Conservation (phyloP, 495 filamentous ascomycete species). For the Aspergillus carlsbadensis region DNA sequence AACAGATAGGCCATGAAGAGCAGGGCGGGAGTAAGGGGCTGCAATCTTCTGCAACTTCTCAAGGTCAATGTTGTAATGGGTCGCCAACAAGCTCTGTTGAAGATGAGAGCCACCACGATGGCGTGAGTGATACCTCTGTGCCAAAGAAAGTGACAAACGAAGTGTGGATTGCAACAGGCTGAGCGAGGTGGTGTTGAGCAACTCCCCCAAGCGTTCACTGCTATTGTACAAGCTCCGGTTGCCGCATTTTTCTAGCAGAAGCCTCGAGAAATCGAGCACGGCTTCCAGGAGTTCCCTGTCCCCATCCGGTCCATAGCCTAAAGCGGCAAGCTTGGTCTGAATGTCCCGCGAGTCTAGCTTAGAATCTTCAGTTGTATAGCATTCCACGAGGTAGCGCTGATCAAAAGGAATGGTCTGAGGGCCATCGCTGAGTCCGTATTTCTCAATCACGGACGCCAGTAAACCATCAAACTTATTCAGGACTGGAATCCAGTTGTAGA, state of each 20-base stretch:
- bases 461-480: conserved; percentile 92
- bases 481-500: conserved; percentile 97
- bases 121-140: conserved; percentile 87
- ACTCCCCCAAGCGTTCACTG: conserved; percentile 79
- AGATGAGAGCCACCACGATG: conserved; percentile 65
- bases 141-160: conserved; percentile 74
- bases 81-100: conserved; percentile 71
- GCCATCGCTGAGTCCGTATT: conserved; percentile 77
- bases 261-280: conserved; percentile 77
- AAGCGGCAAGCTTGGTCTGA: conserved; percentile 49
- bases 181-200: conserved; percentile 83
- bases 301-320: conserved; percentile 68
- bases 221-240: conserved; percentile 96
- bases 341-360: conserved; percentile 46
- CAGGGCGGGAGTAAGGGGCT: conserved; percentile 75
- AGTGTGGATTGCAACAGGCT: conserved; percentile 73
- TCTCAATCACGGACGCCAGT: conserved; percentile 74
- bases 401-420: conserved; percentile 77
- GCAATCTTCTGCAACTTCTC: conserved; percentile 83
- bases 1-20: conserved; percentile 33
- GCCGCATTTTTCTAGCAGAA: conserved; percentile 91
- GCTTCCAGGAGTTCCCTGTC: conserved; percentile 76
- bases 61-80: conserved; percentile 93
- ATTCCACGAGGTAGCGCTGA: conserved; percentile 59
- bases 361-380: conserved; percentile 42